phyloP scores from a whole-genome alignment of 345 rosid species.

The Linum lewisii region DNA sequence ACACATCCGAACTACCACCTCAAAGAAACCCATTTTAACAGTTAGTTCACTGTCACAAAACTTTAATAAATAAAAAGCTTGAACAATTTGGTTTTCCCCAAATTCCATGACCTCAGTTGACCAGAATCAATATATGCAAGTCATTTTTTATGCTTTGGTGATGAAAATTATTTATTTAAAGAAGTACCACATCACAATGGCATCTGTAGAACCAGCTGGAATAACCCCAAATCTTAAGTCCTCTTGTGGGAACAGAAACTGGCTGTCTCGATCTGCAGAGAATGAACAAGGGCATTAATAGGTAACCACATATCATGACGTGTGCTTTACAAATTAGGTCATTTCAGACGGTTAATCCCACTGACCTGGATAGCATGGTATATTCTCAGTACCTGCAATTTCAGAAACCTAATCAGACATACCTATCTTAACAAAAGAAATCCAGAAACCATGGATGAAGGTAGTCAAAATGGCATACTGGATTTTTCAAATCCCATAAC shows the following conservation, averaged over 20 bases:
- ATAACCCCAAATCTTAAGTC: slow-evolving; percentile 69
- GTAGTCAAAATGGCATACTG: slow-evolving; percentile 19
- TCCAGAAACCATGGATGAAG: neutral
- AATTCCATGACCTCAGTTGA: neutral
- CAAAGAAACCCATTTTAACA: too few relatives aligned
- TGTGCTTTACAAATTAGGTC: neutral
- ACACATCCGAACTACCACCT: too few relatives aligned
- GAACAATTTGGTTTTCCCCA: neutral
- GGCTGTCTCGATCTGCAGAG: slow-evolving; percentile 32
- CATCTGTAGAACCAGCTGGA: slow-evolving; percentile 93
- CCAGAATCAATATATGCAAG: neutral
- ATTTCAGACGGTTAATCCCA: slow-evolving; percentile 8
- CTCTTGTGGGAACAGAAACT: slow-evolving; percentile 34
- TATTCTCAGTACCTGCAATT: slow-evolving; percentile 36
- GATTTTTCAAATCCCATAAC: slow-evolving; percentile 26
- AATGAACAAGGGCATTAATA: neutral
- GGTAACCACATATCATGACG: neutral
- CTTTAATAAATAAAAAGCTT: too few relatives aligned
- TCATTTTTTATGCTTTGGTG: neutral
- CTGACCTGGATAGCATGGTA: slow-evolving; percentile 34
- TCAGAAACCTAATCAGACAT: slow-evolving; percentile 3
- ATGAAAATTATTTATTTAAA: neutral
- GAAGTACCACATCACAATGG: slow-evolving; percentile 72
- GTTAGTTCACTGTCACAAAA: too few relatives aligned
- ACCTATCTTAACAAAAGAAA: neutral